phyloP scores from a whole-genome alignment of 2,329 filamentous ascomycete genomes.

The Acephala macrosclerotiorum region DNA sequence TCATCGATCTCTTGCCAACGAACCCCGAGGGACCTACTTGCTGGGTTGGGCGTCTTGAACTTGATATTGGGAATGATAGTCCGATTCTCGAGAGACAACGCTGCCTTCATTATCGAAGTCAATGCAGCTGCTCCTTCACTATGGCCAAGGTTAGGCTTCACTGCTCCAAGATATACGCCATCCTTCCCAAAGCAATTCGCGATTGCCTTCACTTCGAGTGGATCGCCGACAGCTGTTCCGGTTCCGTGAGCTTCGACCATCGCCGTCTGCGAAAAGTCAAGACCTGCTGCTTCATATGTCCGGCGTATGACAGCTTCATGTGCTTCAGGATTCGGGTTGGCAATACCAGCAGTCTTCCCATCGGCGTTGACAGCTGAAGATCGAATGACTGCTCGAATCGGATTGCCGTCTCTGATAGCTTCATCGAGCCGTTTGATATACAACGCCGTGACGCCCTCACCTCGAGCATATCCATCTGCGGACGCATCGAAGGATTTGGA shows the following conservation, averaged over 20 bases:
- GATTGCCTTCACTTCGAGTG: constrained; percentile 29
- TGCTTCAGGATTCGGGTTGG: constrained; percentile 55
- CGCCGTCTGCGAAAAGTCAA: constrained; percentile 21
- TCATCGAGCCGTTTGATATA: not conserved
- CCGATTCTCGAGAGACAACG: constrained; percentile 34
- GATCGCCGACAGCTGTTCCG: constrained; percentile 31
- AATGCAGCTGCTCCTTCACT: constrained; percentile 35
- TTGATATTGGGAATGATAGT: constrained; percentile 30
- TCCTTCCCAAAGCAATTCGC: constrained; percentile 21
- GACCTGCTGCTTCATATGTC: constrained; percentile 22
- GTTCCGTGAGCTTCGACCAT: constrained; percentile 33
- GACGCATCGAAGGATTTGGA: constrained; percentile 43
- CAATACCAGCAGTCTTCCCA: constrained; percentile 63
- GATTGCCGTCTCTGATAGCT: not conserved
- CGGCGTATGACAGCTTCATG: constrained; percentile 44
- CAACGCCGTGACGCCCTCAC: not conserved
- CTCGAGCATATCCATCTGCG: constrained; percentile 47
- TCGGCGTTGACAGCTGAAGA: constrained; percentile 46
- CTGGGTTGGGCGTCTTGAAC: constrained; percentile 31
- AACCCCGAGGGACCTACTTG: constrained; percentile 34
- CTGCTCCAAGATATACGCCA: too few species aligned
- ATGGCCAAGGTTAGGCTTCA: constrained; percentile 47
- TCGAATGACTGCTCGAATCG: not conserved
- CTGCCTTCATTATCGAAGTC: constrained; percentile 37
- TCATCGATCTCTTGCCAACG: constrained; percentile 34